Base-by-base conservation (phyloP, 352 stramenopile species). In the Phytophthora cactorum region DNA sequence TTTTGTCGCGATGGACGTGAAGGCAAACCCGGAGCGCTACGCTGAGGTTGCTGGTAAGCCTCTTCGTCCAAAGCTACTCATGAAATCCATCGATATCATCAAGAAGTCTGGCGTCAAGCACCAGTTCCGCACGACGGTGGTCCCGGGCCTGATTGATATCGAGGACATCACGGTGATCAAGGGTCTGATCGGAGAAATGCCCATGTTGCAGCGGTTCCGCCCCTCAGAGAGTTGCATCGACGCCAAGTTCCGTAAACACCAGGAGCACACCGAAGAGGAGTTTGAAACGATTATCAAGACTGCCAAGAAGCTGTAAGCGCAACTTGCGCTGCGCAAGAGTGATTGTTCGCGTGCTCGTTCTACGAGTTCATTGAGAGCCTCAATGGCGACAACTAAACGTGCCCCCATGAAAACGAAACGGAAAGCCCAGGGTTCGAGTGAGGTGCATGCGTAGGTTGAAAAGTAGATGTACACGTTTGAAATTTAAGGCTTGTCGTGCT, bases 1-100 rank as follows among this genome's bases (percentile, higher is more conserved):
- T 10, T 75, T 75, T 63, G 57, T 75, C 56, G 68, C 68, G 0
- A 72, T 75, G 68, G 68, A 75, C 44, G 63, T 75, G 2, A 75
- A 75, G 45, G 68, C 62, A 2, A 39, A 68, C 17, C 68, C 68
- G 1, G 63, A 72, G n/a, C 68, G 68, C 14, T 75, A 75, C 36
- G 68, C 50, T 29, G 63, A 75, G 22, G 62, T 75, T 14, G 57
- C 68, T 2, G 63, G 68, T n/a, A 75, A 72, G 22, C 25, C 68
- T 5, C 62, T 75, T 46, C 68, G 68, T 6, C 63, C 68, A n/a
- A 72, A 68, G 17, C 57, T 75, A 10, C 46, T 75, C 4, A 65
- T 63, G 31, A 71, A 72, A 7, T 75, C 68, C 17, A 75, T 75
- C 32, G 56, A 61, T 3, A 68, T 75, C 34, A 68, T 75, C 57